These are phyloP conservation scores for Zoysia pacifica DNA, from an alignment of 176 grass and related monocot species.

Conservation along the genomic window DNA sequence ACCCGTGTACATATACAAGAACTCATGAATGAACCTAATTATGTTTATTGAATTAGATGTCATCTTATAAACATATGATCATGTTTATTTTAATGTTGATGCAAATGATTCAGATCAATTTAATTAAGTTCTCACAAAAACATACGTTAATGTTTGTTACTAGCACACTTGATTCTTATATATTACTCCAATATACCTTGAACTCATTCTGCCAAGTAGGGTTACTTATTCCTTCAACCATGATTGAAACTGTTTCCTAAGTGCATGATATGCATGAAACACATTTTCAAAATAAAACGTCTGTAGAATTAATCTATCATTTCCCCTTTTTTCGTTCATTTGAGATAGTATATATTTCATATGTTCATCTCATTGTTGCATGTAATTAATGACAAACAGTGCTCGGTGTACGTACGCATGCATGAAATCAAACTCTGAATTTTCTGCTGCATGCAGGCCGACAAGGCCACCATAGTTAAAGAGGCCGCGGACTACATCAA, in stretches of 20 bases:
- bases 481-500: conserved; percentile 66
- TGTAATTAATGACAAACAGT: neutral
- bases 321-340: neutral
- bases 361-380: neutral
- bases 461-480: conserved; percentile 62
- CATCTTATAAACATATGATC: neutral
- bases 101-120: neutral
- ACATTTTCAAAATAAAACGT: neutral
- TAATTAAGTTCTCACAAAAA: neutral
- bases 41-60: neutral
- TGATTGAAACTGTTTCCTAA: neutral
- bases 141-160: neutral
- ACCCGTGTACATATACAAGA: neutral
- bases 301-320: neutral
- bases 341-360: neutral
- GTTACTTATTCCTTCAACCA: neutral
- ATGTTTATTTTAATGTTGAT: neutral
- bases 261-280: neutral
- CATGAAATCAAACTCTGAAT: neutral
- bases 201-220: neutral
- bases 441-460: conserved; percentile 39
- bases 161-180: neutral
- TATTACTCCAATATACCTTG: neutral
- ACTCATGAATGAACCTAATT: neutral
- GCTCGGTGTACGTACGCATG: neutral